These are phyloP conservation scores for Penicillium crystallinum DNA, from an alignment of 495 filamentous ascomycete species.

Conservation along the genomic window DNA sequence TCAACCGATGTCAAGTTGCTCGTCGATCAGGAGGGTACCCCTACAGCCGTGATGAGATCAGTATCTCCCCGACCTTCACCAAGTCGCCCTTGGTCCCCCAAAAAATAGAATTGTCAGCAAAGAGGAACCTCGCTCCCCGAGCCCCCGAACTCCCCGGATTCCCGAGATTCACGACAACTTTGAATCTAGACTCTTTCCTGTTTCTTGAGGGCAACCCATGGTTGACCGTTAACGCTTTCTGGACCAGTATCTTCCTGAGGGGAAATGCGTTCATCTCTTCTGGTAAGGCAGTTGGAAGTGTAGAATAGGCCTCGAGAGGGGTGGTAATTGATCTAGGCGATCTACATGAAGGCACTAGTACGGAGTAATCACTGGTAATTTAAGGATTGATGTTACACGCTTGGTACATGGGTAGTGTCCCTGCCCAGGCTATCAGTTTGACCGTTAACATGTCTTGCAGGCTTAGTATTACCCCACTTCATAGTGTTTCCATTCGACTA, in stretches of 20 bases:
- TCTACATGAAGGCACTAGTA: not conserved
- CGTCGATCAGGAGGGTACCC: slow-evolving; percentile 12
- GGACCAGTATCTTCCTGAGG: too few species aligned
- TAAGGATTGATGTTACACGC: not conserved
- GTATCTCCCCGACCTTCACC: not conserved
- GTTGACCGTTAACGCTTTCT: not conserved
- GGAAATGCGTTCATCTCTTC: too few species aligned
- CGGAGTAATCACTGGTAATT: not conserved
- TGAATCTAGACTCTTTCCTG: not conserved
- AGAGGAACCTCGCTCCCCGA: not conserved
- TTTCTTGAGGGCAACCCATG: slow-evolving; percentile 2
- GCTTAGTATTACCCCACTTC: not conserved
- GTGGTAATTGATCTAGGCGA: not conserved
- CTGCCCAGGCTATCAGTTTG: not conserved
- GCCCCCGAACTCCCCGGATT: not conserved
- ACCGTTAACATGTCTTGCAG: slow-evolving; percentile 14
- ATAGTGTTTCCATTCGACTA: not conserved
- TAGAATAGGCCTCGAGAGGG: too few species aligned
- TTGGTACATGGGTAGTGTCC: not conserved
- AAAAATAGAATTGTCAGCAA: not conserved
- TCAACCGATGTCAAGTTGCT: not conserved
- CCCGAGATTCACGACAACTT: not conserved
- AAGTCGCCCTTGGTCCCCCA: not conserved
- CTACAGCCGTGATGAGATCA: not conserved
- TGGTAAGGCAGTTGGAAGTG: not conserved